phyloP scores from a whole-genome alignment of 2,329 filamentous ascomycete species.

The Hortaea werneckii region DNA sequence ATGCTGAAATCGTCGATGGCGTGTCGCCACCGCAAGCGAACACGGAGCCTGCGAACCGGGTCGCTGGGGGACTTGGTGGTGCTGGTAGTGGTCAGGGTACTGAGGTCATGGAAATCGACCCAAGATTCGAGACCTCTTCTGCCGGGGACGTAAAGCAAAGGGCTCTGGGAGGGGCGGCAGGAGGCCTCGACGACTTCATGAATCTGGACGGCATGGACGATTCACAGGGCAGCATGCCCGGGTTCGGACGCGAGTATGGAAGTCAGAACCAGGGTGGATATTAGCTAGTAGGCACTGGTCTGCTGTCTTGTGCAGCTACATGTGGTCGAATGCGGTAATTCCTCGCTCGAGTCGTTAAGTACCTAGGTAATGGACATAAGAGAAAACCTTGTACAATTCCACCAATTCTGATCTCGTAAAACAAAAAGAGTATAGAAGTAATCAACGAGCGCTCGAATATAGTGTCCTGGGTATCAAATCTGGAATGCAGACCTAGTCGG shows the following conservation, averaged over 20 bases:
- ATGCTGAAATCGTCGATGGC: slow-evolving; percentile 30
- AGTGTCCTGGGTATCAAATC: too few species aligned
- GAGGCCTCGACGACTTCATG: slow-evolving; percentile 32
- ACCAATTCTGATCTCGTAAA: too few species aligned
- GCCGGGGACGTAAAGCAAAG: slow-evolving; percentile 2
- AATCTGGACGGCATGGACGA: slow-evolving; percentile 28
- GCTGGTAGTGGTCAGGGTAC: not conserved
- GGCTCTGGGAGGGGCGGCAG: slow-evolving; percentile 4
- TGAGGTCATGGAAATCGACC: slow-evolving; percentile 18
- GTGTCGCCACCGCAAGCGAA: slow-evolving; percentile 24
- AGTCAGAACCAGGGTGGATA: slow-evolving; percentile 2
- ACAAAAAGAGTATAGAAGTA: too few species aligned
- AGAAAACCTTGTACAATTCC: too few species aligned
- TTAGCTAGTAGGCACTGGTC: not conserved
- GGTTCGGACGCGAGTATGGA: slow-evolving; percentile 20
- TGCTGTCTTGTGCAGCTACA: too few species aligned
- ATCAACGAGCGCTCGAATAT: too few species aligned
- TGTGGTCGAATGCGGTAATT: too few species aligned
- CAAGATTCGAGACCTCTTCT: slow-evolving; percentile 22
- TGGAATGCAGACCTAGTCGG: too few species aligned
- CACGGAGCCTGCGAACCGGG: slow-evolving; percentile 11
- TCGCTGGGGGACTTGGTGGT: not conserved
- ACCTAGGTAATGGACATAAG: too few species aligned
- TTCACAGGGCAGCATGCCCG: slow-evolving; percentile 13
- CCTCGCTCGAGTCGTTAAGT: too few species aligned